A percentile compares a stretch with the other conserved stretches of the same genome.
Evolutionary conservation across 768 basidiomycete species (phyloP).

Genomic region (Antrodiella citrinella): DNA sequence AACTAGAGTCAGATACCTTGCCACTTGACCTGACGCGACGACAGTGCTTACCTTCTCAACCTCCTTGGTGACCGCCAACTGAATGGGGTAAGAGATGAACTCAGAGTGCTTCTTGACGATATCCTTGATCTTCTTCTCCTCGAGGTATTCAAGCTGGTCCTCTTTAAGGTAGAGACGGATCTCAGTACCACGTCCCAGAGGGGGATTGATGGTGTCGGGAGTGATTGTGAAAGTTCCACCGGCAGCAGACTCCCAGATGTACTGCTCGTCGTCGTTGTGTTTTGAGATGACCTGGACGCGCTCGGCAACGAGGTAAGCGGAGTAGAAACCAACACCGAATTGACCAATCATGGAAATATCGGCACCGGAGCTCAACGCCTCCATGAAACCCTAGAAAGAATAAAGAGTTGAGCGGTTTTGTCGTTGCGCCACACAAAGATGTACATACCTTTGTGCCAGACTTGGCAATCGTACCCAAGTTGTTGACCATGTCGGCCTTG

Average conservation of each 20-base stretch:
- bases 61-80: constrained; percentile 97
- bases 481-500: constrained; percentile 99
- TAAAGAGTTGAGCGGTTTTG: constrained; percentile 3
- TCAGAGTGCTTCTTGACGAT: constrained; percentile 99
- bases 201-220: constrained; percentile 79
- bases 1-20: constrained; percentile 9
- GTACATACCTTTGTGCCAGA: constrained; percentile 77
- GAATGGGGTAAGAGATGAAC: constrained; percentile 99
- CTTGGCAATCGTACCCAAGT: constrained; percentile 93
- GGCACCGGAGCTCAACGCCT: constrained; percentile 85
- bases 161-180: constrained; percentile 93
- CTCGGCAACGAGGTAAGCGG: constrained; percentile 98
- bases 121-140: constrained; percentile 99
- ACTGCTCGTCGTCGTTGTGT: constrained; percentile 99
- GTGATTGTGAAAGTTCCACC: constrained; percentile 99
- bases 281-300: constrained; percentile 98
- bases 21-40: background rate
- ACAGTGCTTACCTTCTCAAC: constrained; percentile 79
- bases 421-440: background rate
- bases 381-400: constrained; percentile 86
- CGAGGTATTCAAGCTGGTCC: constrained; percentile 97
- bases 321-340: constrained; percentile 99
- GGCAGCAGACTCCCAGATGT: constrained; percentile 99
- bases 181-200: constrained; percentile 91
- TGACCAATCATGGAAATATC: constrained; percentile 97